Evolutionary conservation across 352 stramenopile species (phyloP), one percentile per base, ranked within the genome.

Genomic region (Phytopythium litorale): DNA sequence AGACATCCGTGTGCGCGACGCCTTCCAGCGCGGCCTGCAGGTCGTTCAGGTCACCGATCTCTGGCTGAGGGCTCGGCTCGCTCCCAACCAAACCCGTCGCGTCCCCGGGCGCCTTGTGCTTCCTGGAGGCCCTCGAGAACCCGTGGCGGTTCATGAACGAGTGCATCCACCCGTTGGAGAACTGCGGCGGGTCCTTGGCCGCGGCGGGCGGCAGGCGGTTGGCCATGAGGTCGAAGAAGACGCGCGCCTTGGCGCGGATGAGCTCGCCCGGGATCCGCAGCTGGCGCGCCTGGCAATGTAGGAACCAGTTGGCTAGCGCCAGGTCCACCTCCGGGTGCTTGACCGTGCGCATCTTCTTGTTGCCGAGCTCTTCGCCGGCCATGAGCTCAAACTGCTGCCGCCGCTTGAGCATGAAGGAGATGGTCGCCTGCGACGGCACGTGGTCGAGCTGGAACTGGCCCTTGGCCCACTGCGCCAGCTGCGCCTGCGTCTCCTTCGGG

Each of bases 141-240:
- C 83, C 81, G 54, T 93, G 81, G 46, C 84, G 72, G 5, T 73
- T 78, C 71, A 92, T 85, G 58, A 92, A 94, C 33, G 82, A 92
- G 59, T 91, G 84, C 72, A 94, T 77, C 85, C 85, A 94, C 1
- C 85, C 85, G 63, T 94, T 94, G n/a, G 83, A 94, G 60, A 94
- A 94, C 66, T 90, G 80, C 38, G 83, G 84, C 48, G 78, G 73
- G 12, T 79, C 64, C 43, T 66, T 63, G 18, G 69, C 67, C 46
- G 71, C 67, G 42, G 71, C 58, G 49, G 61, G 70, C 13, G 63
- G 59, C 38, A 76, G 53, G n/a, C 79, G 68, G 30, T 77, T 65
- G 2, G 68, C 64, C 75, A 93, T 72, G 18, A 89, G 59, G 33
- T 87, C 82, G 58, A 84, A 91, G 61, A 91, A 87, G 0, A 75